Evolutionary conservation across 305 asterid species (phyloP).

Genomic region (Solanum hybrid): DNA sequence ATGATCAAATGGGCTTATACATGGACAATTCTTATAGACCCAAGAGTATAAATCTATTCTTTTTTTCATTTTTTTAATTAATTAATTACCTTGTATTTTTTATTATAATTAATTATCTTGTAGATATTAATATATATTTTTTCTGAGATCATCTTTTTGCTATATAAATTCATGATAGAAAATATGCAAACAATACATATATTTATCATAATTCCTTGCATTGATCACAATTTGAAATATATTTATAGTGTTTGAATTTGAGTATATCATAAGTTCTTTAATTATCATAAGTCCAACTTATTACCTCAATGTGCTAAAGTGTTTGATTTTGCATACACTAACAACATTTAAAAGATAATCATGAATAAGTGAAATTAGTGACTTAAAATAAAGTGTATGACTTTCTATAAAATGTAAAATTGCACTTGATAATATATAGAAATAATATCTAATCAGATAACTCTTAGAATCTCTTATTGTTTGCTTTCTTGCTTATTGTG

Average conservation of each 20-base stretch:
- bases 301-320: background rate
- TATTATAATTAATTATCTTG: background rate
- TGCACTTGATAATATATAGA: background rate
- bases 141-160: background rate
- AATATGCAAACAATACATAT: no score
- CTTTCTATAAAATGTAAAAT: background rate
- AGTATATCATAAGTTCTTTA: background rate
- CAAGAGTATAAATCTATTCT: slow-evolving; percentile 13
- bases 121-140: background rate
- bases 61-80: background rate
- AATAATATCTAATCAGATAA: no score
- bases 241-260: background rate
- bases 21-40: slow-evolving; percentile 29
- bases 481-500: background rate
- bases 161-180: background rate
- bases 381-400: background rate
- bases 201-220: background rate
- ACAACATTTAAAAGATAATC: background rate
- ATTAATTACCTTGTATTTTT: background rate
- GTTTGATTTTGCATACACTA: background rate
- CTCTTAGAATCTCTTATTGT: background rate
- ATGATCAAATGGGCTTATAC: slow-evolving; percentile 44
- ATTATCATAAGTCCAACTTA: background rate
- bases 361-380: background rate
- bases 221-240: background rate